Evolutionary conservation across 805 yeast species (phyloP), one percentile per base, ranked within the genome.

Genomic region (Metschnikowia chrysomelidarum): DNA sequence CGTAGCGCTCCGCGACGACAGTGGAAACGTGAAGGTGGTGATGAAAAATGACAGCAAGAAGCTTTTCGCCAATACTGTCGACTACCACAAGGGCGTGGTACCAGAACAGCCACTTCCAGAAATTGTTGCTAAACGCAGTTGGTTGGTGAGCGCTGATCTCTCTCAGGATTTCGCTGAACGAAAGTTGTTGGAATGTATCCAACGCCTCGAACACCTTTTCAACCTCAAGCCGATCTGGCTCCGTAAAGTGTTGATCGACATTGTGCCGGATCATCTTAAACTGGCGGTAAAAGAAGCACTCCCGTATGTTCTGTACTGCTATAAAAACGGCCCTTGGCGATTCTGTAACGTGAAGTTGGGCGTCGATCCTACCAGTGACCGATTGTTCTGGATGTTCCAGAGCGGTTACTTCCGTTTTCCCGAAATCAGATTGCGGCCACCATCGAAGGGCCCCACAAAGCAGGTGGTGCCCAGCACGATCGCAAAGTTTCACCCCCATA

Each of bases 241-340:
- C 1, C 71, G 96, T 37, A 74, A 83, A 44, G 94, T 85, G 45
- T 55, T 89, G 15, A 64, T 69, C 27, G 71, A 73, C 51, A 64
- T 79, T 33, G 64, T 80, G 3, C 82, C 86, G 0, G 53, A 56
- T 42, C 67, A 50, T 37, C 63, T 57, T 45, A 62, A 58, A 48
- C 56, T 57, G 51, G 77, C 52, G 44, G 53, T 91, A 27, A 80
- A 83, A 48, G 80, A 75, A 44, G 94, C 96, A 0, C 57, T 93
- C 32, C 95, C 98, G 0, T 82, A 85, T 55, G 83, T 87, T 0
- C 74, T 96, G 0, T 93, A 79, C 55, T 73, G 87, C 26, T 84
- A 80, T 55, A 78, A 83, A 23, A 84, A 83, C 51, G 98, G 98
- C 0, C 98, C 98, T 0, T 93, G 96, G 95, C 73, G 98, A 49